phyloP scores from a whole-genome alignment of 768 basidiomycete species.

The Tylopilus felleus region DNA sequence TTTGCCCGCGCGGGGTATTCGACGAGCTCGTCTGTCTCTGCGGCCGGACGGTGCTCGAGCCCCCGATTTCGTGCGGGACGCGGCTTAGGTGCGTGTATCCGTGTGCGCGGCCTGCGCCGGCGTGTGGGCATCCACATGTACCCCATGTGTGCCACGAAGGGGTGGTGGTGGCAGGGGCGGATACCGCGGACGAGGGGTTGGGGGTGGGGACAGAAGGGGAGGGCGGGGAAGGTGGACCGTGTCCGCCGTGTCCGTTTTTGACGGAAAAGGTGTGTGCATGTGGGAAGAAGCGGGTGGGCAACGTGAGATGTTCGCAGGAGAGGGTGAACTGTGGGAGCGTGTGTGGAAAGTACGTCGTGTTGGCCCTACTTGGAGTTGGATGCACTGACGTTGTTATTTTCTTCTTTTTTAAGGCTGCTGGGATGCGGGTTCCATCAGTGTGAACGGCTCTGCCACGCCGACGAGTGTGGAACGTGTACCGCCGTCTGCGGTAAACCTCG shows the following conservation, averaged over 20 bases:
- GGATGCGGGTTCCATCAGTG: slow-evolving; percentile 90
- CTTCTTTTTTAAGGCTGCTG: too few species aligned
- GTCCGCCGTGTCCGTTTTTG: slow-evolving; percentile 87
- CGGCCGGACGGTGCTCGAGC: slow-evolving; percentile 81
- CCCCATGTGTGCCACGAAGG: slow-evolving; percentile 84
- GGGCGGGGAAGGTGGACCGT: slow-evolving; percentile 28
- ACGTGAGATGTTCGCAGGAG: slow-evolving; percentile 81
- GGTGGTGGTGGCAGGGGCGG: slow-evolving; percentile 29
- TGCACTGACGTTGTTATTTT: neutral
- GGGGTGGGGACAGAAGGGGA: neutral
- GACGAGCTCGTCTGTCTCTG: slow-evolving; percentile 90
- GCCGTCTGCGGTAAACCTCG: slow-evolving; percentile 83
- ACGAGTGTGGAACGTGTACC: slow-evolving; percentile 74
- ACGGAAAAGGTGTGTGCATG: slow-evolving; percentile 82
- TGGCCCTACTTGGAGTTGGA: neutral
- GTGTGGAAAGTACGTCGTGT: slow-evolving; percentile 67
- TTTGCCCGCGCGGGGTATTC: slow-evolving; percentile 85
- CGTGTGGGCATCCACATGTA: slow-evolving; percentile 80
- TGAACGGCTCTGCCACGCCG: slow-evolving; percentile 76
- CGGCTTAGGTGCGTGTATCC: slow-evolving; percentile 74
- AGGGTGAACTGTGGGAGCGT: slow-evolving; percentile 75
- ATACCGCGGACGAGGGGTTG: slow-evolving; percentile 25
- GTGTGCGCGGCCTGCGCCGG: slow-evolving; percentile 63
- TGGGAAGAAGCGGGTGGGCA: slow-evolving; percentile 75
- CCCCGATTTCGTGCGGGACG: slow-evolving; percentile 87